Base-by-base conservation (phyloP, 2,329 filamentous ascomycete species). In the Tolypocladium sp. region DNA sequence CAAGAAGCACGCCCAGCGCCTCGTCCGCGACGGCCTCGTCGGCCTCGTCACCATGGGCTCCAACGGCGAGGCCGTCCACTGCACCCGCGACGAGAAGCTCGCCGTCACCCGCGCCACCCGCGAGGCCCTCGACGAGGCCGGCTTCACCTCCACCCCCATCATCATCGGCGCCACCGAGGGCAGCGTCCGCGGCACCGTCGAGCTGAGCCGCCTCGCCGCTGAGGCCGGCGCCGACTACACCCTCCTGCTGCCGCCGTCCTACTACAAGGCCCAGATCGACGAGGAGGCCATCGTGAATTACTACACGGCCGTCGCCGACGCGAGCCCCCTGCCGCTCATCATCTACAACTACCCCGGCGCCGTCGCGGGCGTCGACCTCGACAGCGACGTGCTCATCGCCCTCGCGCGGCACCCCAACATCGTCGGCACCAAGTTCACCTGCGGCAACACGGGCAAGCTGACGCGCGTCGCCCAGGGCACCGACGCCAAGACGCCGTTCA, bases 291-390 rank as follows among this genome's bases (percentile, higher is more conserved):
- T 95, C 60, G 82, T 86, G 69, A 82, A 88, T 66, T 92, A 89
- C 77, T 92, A 88, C 77, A 82, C 79, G 58, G 81, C 82, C 59
- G 89, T 96, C 6, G 91, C 91, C 55, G 88, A 93, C 71, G 80
- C 73, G 44, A 90, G 86, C 56, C 87, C 90, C 6, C 76, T 94
- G 10, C 90, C 90, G n/a, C 73, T 96, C 58, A 83, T 95, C 63
- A 78, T 96, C 55, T 96, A 96, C 83, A 96, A 95, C 79, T 96
- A 94, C 77, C 91, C 91, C 1, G 91, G 90, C 57, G 91, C 90
- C 56, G 91, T 94, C 7, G 83, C 90, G 7, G 91, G 91, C 56
- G 89, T 95, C 69, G 91, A 96, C 73, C 88, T 96, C 84, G 90
- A 94, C 79, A 92, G 89, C 60, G 91, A 96, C 71, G 81, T 93